Percentiles rank a stretch among this genome's conserved stretches.
Evolutionary conservation across 768 basidiomycete species (phyloP).

Genomic region (Trametes gibbosa): DNA sequence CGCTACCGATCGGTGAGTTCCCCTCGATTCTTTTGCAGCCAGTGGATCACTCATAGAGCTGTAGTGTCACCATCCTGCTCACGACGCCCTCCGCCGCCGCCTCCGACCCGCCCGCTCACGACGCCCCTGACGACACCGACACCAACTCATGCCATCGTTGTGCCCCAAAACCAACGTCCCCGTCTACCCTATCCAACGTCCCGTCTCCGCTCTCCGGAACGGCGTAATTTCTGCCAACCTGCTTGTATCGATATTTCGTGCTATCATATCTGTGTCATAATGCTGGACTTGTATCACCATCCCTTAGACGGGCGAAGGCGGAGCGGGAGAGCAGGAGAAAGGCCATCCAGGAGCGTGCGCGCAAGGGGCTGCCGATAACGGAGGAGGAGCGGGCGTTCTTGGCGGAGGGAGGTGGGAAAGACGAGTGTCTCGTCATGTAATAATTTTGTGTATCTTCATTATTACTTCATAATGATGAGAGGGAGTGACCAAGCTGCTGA

Average conservation of each 20-base stretch:
- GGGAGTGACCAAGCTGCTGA: no score
- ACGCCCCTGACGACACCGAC: conserved; percentile 15
- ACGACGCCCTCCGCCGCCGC: conserved; percentile 24
- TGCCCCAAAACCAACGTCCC: conserved; percentile 33
- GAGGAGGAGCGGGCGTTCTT: conserved; percentile 64
- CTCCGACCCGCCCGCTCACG: not conserved
- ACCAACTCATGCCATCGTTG: conserved; percentile 24
- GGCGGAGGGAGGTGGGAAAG: conserved; percentile 48
- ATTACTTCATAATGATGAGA: no score
- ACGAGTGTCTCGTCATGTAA: conserved; percentile 45
- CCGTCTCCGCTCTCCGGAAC: conserved; percentile 66
- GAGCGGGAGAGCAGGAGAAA: conserved; percentile 69
- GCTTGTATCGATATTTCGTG: conserved; percentile 21
- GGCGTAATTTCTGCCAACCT: conserved; percentile 48
- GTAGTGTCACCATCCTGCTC: conserved; percentile 39
- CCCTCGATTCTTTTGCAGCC: conserved; percentile 20
- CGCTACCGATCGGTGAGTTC: conserved; percentile 63
- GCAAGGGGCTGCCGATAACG: conserved; percentile 70
- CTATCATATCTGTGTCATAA: not conserved
- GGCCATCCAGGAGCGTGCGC: conserved; percentile 69
- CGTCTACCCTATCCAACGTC: conserved; percentile 47
- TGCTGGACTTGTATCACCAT: conserved; percentile 16
- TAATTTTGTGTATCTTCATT: not conserved
- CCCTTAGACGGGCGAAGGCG: conserved; percentile 65
- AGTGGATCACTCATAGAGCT: conserved; percentile 59